Base-by-base conservation (phyloP, 2,329 filamentous ascomycete species). In the Hymenoscyphus albidus region DNA sequence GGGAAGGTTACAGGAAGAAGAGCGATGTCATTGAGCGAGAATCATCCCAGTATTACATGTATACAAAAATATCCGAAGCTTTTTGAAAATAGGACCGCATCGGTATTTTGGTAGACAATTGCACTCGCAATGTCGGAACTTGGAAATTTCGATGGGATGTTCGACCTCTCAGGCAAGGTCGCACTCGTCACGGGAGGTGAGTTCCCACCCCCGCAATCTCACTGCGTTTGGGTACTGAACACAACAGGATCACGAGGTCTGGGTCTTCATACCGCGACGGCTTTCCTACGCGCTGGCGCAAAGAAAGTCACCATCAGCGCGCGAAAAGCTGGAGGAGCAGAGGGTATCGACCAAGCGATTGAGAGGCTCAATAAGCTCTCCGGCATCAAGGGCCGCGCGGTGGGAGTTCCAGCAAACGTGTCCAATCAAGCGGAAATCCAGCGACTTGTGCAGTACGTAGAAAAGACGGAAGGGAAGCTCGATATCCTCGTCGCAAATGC, bases 251-350 rank as follows among this genome's bases (percentile, higher is more conserved):
- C 83, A 14, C 77, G 86, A 70, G 86, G 86, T 54, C 77, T 88
- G 10, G 86, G 86, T 60, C 79, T 89, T 10, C 84, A 89, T 74
- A 85, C 86, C 62, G 87, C 87, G 22, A 88, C 85, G 31, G 87
- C 84, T 32, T 83, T 91, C 64, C 82, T 91, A 56, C 86, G 87
- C 78, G 85, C 88, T n/a, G 88, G 89, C 66, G 88, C 84, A 75
- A 84, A 85, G 64, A 87, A 87, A 70, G 84, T 91, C 67, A 87
- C 90, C 78, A 89, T 91, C 75, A 89, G 88, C n/a, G 88, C 86
- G 5, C 86, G 88, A 71, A 91, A 90, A 78, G 82, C 83, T 61
- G 78, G 81, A 42, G 88, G 87, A 32, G 88, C 86, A 2, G 71
- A 76, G 59, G 76, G 76, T 27, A 74, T 78, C 77, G 81, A 85